Evolutionary conservation across 192 early-diverging fungal species (phyloP), one percentile per base, ranked within the genome.

Genomic region (Funneliformis mosseae): DNA sequence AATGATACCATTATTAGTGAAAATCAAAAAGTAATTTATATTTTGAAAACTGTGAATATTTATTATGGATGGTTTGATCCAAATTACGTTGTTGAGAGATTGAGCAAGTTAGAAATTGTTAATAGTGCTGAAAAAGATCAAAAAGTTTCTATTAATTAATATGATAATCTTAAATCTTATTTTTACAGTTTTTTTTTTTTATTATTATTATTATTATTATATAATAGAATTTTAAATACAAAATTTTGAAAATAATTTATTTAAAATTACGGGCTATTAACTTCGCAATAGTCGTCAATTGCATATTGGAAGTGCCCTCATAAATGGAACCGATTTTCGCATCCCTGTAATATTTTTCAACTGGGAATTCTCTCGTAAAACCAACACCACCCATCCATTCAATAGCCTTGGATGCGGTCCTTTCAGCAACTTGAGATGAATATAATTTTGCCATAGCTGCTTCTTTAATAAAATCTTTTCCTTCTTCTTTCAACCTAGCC

Each of bases 301-400:
- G 96, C 83, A 99, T 98, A 90, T 99, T 99, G 83, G 92, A 94
- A 68, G 96, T 97, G 86, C 93, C 92, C 76, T 96, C 96, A 84
- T 98, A 98, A 85, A 98, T 99, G 66, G 95, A 21, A 84, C 98
- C 98, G 79, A 99, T 98, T 90, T 97, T 97, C 85, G 92, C 92
- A 86, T 99, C 98, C 76, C 98, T 89, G 88, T 93, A 97, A 88
- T 93, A 99, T 88, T 98, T 98, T 85, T 99, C 98, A 14, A 94
- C 85, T 7, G 93, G 93, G 84, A 89, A 88, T 38, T 96, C 95
- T 79, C 96, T 89, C 16, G 97, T 98, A 91, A 99, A 99, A 11
- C 97, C 98, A 77, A 98, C 92, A 75, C 98, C 98, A 84, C 98
- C 98, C 84, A 96, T 90, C 97, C 96, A 99, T 88, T 99, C 98